A percentile compares a stretch with the other conserved stretches of the same genome.
These are phyloP conservation scores for Diversispora epigaea DNA, from an alignment of 192 early-diverging fungal genomes.

Conservation along the genomic window DNA sequence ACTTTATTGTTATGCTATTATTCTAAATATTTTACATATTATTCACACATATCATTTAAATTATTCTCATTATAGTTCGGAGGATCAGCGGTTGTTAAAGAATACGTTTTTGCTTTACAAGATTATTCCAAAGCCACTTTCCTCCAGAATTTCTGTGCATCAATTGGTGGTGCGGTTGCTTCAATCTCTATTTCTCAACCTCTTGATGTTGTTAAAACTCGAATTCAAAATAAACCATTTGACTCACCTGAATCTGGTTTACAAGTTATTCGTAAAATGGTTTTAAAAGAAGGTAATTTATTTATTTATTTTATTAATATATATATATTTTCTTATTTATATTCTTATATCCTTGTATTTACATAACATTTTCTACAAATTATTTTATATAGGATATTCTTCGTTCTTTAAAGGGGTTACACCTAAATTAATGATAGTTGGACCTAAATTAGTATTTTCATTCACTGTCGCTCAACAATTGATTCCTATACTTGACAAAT, in stretches of 20 bases:
- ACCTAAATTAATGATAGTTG: slow-evolving; percentile 83
- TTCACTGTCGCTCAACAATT: slow-evolving; percentile 97
- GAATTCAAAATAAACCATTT: slow-evolving; percentile 91
- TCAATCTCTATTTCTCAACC: slow-evolving; percentile 93
- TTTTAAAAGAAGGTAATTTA: slow-evolving; percentile 83
- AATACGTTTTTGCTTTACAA: slow-evolving; percentile 83
- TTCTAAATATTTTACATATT: background rate
- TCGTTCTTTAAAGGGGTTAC: slow-evolving; percentile 97
- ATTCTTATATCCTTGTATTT: background rate
- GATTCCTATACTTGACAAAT: slow-evolving; percentile 72
- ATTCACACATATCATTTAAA: background rate
- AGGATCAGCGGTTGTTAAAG: slow-evolving; percentile 92
- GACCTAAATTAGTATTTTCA: slow-evolving; percentile 96
- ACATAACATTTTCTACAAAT: background rate
- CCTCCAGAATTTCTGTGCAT: slow-evolving; percentile 95
- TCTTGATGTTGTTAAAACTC: slow-evolving; percentile 98
- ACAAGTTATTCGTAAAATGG: slow-evolving; percentile 84
- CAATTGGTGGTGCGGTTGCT: slow-evolving; percentile 93
- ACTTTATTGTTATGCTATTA: background rate
- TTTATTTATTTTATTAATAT: background rate
- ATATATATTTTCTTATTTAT: background rate
- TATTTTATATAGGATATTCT: slow-evolving; percentile 29
- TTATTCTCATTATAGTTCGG: slow-evolving; percentile 56
- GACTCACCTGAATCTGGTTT: slow-evolving; percentile 86
- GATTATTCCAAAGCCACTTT: slow-evolving; percentile 98